Evolutionary conservation across 1,284 basidiomycete species (phyloP).

Genomic region (Pisolithus thermaeus): DNA sequence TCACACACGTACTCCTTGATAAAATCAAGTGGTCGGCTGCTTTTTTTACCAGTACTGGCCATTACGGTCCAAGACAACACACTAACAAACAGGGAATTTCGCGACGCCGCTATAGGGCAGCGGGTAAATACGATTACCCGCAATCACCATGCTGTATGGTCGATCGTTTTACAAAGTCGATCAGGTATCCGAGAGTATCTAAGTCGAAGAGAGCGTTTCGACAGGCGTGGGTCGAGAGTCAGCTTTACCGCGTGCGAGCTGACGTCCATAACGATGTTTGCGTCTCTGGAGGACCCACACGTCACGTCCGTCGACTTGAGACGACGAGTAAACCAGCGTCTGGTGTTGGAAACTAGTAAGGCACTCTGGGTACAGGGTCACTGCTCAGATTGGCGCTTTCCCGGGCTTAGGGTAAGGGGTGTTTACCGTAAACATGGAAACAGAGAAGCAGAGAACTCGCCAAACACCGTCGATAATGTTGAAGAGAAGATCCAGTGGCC

Average conservation of each 20-base stretch:
- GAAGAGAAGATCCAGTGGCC: slow-evolving; percentile 12
- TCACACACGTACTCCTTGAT: too few relatives aligned
- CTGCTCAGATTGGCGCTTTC: neutral
- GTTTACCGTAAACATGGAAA: slow-evolving; percentile 25
- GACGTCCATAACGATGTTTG: neutral
- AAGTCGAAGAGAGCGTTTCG: slow-evolving; percentile 5
- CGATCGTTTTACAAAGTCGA: slow-evolving; percentile 18
- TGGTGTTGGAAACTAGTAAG: slow-evolving; percentile 18
- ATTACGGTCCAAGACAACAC: too few relatives aligned
- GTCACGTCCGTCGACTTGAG: neutral
- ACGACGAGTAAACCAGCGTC: slow-evolving; percentile 8
- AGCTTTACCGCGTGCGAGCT: neutral
- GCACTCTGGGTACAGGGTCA: slow-evolving; percentile 20
- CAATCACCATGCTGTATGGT: slow-evolving; percentile 10
- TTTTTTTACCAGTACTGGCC: too few relatives aligned
- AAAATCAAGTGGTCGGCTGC: too few relatives aligned
- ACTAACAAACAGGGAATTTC: too few relatives aligned
- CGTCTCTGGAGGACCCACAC: neutral
- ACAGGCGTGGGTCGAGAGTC: neutral
- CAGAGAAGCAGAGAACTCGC: slow-evolving; percentile 15
- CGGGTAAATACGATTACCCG: neutral
- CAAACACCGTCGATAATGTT: slow-evolving; percentile 15
- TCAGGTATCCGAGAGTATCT: slow-evolving; percentile 24
- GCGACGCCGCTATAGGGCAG: neutral
- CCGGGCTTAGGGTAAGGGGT: neutral